Base-by-base conservation (phyloP, 768 basidiomycete species). In the Amylocystis lapponica region DNA sequence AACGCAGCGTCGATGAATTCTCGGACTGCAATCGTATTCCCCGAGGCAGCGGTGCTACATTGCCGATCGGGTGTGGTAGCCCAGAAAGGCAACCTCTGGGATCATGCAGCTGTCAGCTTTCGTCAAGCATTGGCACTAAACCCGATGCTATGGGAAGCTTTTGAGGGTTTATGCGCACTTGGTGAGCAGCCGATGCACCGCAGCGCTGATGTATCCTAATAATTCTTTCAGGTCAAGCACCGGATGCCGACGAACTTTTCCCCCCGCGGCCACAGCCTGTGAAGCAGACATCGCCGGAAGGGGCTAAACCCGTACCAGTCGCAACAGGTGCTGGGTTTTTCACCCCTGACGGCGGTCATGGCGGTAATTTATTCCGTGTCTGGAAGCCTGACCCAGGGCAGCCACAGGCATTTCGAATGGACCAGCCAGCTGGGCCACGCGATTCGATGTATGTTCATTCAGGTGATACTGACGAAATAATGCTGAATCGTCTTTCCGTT, bases 131-230 rank as follows among this genome's bases (percentile, higher is more conserved):
- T 96, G 47, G 60, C 69, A 12, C 59, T 81, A 36, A 83, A 90
- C 57, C 87, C 89, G 25, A 76, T 88, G 59, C 65, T 93, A 41
- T 95, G 91, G 91, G 92, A 96, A 61, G 92, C 92, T 4, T 86
- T 92, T 55, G 88, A 92, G 57, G 91, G 88, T 0, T 62, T 96
- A 26, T 95, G 92, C 60, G 65, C 74, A 23, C 65, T 89, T 34
- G 92, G 93, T 86, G 54, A 39, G 71, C 65, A 27, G 41, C 36
- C 19, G n/a, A 23, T 48, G 23, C 41, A 27, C 21, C 20, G 16
- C 7, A 27, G 32, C 34, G 27, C 21, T 32, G 23, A 17, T 32
- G 45, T 35, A 35, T 45, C 46, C 38, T 41, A 31, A 42, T 26
- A 37, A 43, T 36, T 38, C 43, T 23, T 48, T 19, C 49, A 91